Evolutionary conservation across 176 grass and related monocot genomes (phyloP).

Genomic region (Saccharum spontaneum): DNA sequence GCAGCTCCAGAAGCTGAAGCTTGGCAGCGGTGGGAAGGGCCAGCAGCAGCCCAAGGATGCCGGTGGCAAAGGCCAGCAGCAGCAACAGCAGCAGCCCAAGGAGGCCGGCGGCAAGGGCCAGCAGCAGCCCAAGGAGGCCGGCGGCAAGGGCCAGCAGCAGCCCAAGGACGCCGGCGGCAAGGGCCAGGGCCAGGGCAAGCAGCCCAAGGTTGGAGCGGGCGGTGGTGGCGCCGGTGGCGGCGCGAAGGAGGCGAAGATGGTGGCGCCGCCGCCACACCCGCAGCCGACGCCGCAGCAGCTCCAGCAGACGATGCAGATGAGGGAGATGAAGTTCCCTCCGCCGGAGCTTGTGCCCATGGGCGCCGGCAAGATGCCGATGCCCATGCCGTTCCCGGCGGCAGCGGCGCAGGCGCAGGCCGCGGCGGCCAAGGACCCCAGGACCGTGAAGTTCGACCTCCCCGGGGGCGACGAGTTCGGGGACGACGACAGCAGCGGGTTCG

Average conservation of each 20-base stretch:
- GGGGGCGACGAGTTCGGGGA: constrained; percentile 38
- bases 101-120: not conserved
- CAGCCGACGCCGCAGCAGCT: constrained; percentile 42
- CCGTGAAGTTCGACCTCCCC: constrained; percentile 54
- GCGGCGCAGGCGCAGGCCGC: not conserved
- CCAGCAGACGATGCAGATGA: constrained; percentile 59
- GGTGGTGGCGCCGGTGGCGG: constrained; percentile 5
- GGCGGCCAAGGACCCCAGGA: constrained; percentile 49
- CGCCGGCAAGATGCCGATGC: constrained; percentile 38
- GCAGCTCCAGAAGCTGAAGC: not conserved
- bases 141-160: not conserved
- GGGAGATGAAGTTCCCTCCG: constrained; percentile 59
- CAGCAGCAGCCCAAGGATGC: not conserved
- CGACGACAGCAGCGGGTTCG: constrained; percentile 48
- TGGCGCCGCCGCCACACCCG: not conserved
- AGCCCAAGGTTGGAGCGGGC: not conserved
- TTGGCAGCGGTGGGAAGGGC: not conserved
- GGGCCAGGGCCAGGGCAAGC: not conserved
- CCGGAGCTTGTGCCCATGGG: constrained; percentile 46
- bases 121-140: no score
- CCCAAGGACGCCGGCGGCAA: not conserved
- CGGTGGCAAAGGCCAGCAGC: no score
- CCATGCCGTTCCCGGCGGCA: constrained; percentile 27
- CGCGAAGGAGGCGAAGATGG: constrained; percentile 31
- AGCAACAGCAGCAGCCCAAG: not conserved